These are phyloP conservation scores for Periconia sp. DNA, from an alignment of 2,329 filamentous ascomycete species.

Conservation along the genomic window DNA sequence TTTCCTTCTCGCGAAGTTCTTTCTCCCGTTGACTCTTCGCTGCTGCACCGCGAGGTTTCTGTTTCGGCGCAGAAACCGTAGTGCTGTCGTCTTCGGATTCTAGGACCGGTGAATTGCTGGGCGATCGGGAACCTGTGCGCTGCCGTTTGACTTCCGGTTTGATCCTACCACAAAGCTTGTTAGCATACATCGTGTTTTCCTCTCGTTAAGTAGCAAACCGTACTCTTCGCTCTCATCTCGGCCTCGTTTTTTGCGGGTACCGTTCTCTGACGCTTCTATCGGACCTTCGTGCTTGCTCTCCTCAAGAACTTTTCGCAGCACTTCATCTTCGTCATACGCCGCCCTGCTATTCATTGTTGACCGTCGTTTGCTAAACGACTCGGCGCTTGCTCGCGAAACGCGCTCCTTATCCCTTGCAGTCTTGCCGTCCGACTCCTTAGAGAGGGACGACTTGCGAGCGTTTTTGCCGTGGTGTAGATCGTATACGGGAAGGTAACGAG, in stretches of 20 bases:
- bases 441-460: conserved; percentile 63
- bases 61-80: conserved; percentile 45
- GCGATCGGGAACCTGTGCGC: conserved; percentile 63
- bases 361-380: conserved; percentile 74
- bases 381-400: conserved; percentile 56
- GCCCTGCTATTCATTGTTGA: conserved; percentile 98
- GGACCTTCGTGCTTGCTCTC: conserved; percentile 84
- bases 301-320: conserved; percentile 85
- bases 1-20: conserved; percentile 65
- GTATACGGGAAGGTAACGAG: conserved; percentile 63
- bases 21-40: conserved; percentile 59
- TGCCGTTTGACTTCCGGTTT: conserved; percentile 75
- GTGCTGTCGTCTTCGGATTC: conserved; percentile 72
- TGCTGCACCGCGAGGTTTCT: conserved; percentile 51
- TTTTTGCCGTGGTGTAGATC: conserved; percentile 54
- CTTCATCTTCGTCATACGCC: conserved; percentile 93
- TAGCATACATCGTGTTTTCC: conserved; percentile 13
- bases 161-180: conserved; percentile 58
- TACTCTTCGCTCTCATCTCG: conserved; percentile 95
- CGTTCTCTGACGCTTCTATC: conserved; percentile 55
- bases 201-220: conserved; percentile 16
- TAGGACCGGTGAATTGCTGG: conserved; percentile 53
- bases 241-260: conserved; percentile 74
- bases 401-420: conserved; percentile 59
- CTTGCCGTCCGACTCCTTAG: conserved; percentile 61